phyloP scores from a whole-genome alignment of 2,329 filamentous ascomycete genomes.

The Epichloe coenophiala region DNA sequence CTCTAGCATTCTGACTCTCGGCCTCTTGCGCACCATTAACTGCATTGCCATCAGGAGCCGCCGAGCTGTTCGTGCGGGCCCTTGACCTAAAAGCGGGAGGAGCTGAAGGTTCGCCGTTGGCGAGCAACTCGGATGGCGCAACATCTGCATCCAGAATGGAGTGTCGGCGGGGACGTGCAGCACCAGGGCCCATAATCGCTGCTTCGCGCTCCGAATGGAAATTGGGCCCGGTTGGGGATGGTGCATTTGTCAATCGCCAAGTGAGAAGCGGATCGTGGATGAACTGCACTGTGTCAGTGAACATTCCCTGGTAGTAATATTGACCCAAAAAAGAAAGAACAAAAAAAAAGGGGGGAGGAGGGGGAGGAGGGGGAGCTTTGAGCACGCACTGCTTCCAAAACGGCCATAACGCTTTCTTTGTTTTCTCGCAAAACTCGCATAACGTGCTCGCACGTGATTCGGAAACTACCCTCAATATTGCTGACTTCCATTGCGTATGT shows the following conservation, averaged over 20 bases:
- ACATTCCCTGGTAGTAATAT: no score
- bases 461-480: slow-evolving; percentile 98
- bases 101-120: slow-evolving; percentile 28
- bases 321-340: not conserved
- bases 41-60: slow-evolving; percentile 21
- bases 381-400: slow-evolving; percentile 82
- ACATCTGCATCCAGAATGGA: slow-evolving; percentile 56
- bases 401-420: slow-evolving; percentile 97
- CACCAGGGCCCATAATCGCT: slow-evolving; percentile 33
- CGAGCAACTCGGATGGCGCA: slow-evolving; percentile 45
- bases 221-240: slow-evolving; percentile 51
- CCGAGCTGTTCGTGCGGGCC: slow-evolving; percentile 47
- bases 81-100: slow-evolving; percentile 36
- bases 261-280: slow-evolving; percentile 98
- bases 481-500: slow-evolving; percentile 99
- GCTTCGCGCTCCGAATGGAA: slow-evolving; percentile 49
- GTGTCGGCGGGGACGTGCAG: slow-evolving; percentile 44
- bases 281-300: slow-evolving; percentile 44
- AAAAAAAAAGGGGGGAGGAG: no score
- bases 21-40: slow-evolving; percentile 32
- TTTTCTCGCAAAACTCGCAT: slow-evolving; percentile 95
- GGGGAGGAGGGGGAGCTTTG: no score
- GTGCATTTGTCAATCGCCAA: slow-evolving; percentile 67
- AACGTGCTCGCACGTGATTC: slow-evolving; percentile 94
- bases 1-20: slow-evolving; percentile 87